Conservation (phyloP, 1,139 yeast genomes). For the Debaryomyces sp. region DNA sequence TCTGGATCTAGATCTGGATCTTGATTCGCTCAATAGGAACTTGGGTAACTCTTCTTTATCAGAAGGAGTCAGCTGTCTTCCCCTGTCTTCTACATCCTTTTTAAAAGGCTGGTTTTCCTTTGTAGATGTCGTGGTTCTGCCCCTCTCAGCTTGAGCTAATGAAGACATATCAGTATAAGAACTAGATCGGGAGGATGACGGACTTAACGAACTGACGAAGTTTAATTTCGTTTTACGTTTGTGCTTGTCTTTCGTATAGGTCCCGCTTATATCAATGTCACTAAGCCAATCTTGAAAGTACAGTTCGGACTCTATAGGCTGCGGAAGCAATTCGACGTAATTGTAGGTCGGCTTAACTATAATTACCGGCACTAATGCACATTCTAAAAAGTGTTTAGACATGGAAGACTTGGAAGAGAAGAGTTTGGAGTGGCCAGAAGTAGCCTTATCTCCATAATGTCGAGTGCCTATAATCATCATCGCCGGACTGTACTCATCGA, state of each 20-base stretch:
- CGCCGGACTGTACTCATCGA: conserved; percentile 64
- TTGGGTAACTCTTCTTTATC: conserved; percentile 6
- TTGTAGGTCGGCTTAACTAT: conserved; percentile 62
- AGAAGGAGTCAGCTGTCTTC: conserved; percentile 9
- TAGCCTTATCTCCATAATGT: conserved; percentile 28
- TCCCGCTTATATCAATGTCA: conserved; percentile 23
- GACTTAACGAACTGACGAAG: conserved; percentile 16
- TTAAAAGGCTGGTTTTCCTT: conserved; percentile 1
- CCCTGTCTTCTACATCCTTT: conserved; percentile 15
- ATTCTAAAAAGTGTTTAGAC: conserved; percentile 67
- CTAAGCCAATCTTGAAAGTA: conserved; percentile 37
- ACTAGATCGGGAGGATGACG: conserved; percentile 21
- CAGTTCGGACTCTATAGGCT: conserved; percentile 30
- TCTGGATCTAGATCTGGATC: conserved; percentile 21
- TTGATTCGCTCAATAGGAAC: conserved; percentile 11
- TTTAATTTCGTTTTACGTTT: conserved; percentile 14
- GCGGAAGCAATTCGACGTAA: conserved; percentile 28
- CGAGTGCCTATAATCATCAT: conserved; percentile 69
- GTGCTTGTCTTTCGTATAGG: conserved; percentile 21
- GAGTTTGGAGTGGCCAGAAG: conserved; percentile 42
- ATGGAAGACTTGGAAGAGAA: conserved; percentile 49
- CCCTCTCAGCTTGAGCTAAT: conserved; percentile 14
- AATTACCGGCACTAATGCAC: conserved; percentile 68
- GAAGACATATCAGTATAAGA: conserved; percentile 20
- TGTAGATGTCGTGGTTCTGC: conserved; percentile 7